phyloP scores from a whole-genome alignment of 768 basidiomycete species.

The Calocera cornea region DNA sequence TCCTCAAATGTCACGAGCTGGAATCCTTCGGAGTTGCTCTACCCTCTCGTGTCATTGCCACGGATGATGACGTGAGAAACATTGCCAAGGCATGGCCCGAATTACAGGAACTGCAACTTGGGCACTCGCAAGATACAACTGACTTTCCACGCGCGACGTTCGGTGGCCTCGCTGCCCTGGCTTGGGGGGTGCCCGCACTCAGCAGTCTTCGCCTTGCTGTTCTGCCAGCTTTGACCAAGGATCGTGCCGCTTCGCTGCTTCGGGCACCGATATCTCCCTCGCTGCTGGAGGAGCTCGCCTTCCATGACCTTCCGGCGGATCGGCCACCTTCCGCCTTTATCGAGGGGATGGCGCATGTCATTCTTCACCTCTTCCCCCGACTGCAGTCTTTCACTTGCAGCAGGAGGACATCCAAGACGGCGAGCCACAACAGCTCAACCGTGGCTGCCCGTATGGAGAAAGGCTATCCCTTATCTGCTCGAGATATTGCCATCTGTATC shows the following conservation, averaged over 20 bases:
- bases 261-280: neutral
- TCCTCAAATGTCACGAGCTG: neutral
- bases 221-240: neutral
- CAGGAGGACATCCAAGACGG: neutral
- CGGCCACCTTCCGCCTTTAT: neutral
- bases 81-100: neutral
- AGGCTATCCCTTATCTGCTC: neutral
- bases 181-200: neutral
- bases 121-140: neutral
- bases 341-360: neutral
- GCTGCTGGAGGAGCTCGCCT: neutral
- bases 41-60: neutral
- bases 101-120: neutral
- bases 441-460: neutral
- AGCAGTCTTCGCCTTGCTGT: neutral
- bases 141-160: neutral
- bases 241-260: neutral
- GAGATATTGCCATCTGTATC: neutral
- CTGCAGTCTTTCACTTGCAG: neutral
- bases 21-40: neutral
- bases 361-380: neutral
- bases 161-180: neutral
- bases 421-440: neutral
- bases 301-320: neutral
- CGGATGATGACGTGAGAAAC: neutral